These are phyloP conservation scores for Xylaria castorea DNA, from an alignment of 495 filamentous ascomycete genomes.

Conservation along the genomic window DNA sequence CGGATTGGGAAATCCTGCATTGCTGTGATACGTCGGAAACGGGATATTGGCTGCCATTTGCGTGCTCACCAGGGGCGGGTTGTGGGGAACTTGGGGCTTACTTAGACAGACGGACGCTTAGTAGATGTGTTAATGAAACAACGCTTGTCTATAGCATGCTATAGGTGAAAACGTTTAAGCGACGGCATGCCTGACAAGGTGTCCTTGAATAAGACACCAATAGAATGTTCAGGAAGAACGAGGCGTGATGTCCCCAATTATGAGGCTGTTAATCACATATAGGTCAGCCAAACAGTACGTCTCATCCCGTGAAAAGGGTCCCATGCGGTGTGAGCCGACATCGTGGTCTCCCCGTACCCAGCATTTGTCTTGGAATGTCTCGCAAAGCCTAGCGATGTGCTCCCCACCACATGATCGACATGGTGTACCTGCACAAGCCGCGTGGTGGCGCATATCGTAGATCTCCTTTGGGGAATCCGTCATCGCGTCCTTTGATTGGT, in stretches of 20 bases:
- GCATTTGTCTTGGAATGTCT: constrained; percentile 20
- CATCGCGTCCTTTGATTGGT: constrained; percentile 14
- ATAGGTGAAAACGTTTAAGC: neutral
- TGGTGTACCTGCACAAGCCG: constrained; percentile 29
- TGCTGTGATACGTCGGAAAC: neutral
- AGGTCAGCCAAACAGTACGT: constrained; percentile 14
- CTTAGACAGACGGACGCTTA: neutral
- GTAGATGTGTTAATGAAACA: constrained; percentile 8
- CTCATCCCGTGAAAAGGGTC: constrained; percentile 17
- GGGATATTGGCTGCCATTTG: neutral
- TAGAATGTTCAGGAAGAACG: neutral
- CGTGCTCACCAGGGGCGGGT: constrained; percentile 14
- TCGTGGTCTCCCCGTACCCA: constrained; percentile 7
- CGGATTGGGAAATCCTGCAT: constrained; percentile 11
- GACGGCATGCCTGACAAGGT: neutral
- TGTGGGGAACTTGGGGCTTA: constrained; percentile 10
- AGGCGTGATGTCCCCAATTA: neutral
- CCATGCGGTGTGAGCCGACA: constrained; percentile 22
- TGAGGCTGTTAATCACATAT: neutral
- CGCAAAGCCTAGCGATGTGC: neutral
- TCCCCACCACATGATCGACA: constrained; percentile 24
- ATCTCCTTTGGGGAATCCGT: neutral
- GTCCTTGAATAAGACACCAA: neutral
- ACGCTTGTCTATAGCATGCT: neutral
- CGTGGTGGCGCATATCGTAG: constrained; percentile 19